Conservation (phyloP, 768 basidiomycete species). For the Aureoboletus auriporus region DNA sequence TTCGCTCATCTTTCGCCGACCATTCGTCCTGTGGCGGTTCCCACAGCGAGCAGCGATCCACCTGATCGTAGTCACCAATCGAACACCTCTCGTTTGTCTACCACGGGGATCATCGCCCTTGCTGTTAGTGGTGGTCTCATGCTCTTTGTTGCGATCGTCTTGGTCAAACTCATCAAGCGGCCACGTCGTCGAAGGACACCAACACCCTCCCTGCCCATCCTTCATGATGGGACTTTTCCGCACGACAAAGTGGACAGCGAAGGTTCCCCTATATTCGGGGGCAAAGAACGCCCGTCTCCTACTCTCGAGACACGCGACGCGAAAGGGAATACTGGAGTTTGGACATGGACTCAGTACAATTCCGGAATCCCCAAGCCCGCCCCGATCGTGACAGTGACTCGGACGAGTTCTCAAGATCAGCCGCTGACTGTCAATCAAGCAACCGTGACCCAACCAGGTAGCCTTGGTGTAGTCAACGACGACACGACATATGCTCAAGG, state of each 20-base stretch:
- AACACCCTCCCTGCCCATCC: constrained; percentile 71
- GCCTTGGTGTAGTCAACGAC: constrained; percentile 2
- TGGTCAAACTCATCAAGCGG: constrained; percentile 44
- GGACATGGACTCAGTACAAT: constrained; percentile 57
- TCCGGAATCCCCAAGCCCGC: constrained; percentile 31
- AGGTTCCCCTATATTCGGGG: constrained; percentile 76
- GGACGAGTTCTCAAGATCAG: constrained; percentile 19
- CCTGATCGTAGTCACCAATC: constrained; percentile 9
- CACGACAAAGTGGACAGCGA: constrained; percentile 43
- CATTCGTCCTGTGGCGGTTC: neutral
- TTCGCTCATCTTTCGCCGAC: constrained; percentile 3
- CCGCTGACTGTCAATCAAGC: constrained; percentile 7
- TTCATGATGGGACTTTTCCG: constrained; percentile 52
- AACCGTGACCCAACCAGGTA: constrained; percentile 1
- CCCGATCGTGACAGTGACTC: constrained; percentile 21
- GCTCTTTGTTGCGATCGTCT: constrained; percentile 44
- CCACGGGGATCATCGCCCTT: constrained; percentile 48
- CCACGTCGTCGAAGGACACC: constrained; percentile 53
- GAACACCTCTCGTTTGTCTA: constrained; percentile 36
- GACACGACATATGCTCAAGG: constrained; percentile 13
- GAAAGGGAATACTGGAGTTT: constrained; percentile 41
- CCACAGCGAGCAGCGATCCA: neutral
- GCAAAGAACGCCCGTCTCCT: constrained; percentile 56
- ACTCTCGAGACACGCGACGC: constrained; percentile 26
- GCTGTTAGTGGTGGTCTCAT: constrained; percentile 49